A percentile compares a stretch with the other conserved stretches of the same genome.
Conservation (phyloP, 495 filamentous ascomycete species). For the Penicillium antarcticum region DNA sequence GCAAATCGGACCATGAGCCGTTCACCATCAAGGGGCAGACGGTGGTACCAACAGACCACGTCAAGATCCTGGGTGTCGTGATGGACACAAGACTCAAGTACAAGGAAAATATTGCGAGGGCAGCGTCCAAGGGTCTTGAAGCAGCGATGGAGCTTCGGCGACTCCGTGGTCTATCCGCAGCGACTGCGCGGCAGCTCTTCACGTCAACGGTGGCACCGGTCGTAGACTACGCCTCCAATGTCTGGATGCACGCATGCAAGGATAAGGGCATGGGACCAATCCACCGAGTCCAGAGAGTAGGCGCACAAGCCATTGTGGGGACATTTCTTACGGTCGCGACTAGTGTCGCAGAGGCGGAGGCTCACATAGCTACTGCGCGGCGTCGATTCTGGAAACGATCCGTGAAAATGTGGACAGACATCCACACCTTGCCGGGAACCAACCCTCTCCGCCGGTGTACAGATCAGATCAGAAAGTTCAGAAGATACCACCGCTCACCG, state of each 20-base stretch:
- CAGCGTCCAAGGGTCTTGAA: slow-evolving; percentile 23
- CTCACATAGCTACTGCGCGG: slow-evolving; percentile 14
- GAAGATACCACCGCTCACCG: too few relatives aligned
- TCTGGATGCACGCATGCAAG: too few relatives aligned
- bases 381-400: slow-evolving; percentile 17
- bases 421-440: slow-evolving; percentile 19
- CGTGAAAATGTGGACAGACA: slow-evolving; percentile 21
- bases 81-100: slow-evolving; percentile 22
- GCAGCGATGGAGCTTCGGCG: slow-evolving; percentile 24
- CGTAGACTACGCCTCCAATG: too few relatives aligned
- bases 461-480: too few relatives aligned
- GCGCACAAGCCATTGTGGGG: slow-evolving; percentile 30
- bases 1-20: slow-evolving; percentile 15
- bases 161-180: slow-evolving; percentile 20
- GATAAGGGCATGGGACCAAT: too few relatives aligned
- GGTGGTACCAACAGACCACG: slow-evolving; percentile 15
- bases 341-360: slow-evolving; percentile 3
- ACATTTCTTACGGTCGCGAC: slow-evolving; percentile 15
- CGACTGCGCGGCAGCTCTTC: slow-evolving; percentile 22
- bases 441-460: slow-evolving; percentile 25
- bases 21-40: slow-evolving; percentile 25
- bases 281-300: slow-evolving; percentile 25
- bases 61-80: slow-evolving; percentile 15
- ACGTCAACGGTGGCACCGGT: too few relatives aligned
- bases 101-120: slow-evolving; percentile 18